Evolutionary conservation across 164 flowering plant genomes (phyloP), one percentile per base, ranked within the genome.

Genomic region (Tinospora cordifolia): DNA sequence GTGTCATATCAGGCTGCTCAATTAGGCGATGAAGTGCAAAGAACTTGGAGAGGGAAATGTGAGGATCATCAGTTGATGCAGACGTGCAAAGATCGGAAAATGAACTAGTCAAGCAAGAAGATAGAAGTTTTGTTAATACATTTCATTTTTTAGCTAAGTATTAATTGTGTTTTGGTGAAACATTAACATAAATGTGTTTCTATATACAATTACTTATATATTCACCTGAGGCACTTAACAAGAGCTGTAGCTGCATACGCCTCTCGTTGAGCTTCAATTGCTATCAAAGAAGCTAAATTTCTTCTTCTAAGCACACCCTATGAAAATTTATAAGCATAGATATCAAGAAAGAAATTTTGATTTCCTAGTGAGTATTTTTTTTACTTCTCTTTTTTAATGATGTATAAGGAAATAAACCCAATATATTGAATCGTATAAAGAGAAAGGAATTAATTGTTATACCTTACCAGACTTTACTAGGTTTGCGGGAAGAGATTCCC

Each of bases 241-340:
- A 94, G 87, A 72, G 76, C 69, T 75, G 91, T 82, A 71, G 97
- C 87, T 34, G 74, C 40, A 4, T 81, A 74, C 75, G 97, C 95
- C 78, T 94, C 98, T 72, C 83, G 85, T 63, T 92, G 92, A 76
- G 99, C 98, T 82, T 89, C 90, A 60, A 82, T 83, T 74, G 89
- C 97, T 49, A 90, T 87, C 75, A 82, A 44, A 76, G 92, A 81
- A 78, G 98, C 97, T 72, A 92, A 70, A 71, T 84, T 79, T 81
- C 85, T 84, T 82, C 91, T 84, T 66, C 84, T 88, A 51, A 89
- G 77, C 76, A 90, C 78, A 70, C 80, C 92, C 98, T 89, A 70
- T 44, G 57, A 78, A 69, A n/a, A n/a, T n/a, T n/a, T n/a, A n/a
- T n/a, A n/a, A n/a, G n/a, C n/a, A n/a, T n/a, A n/a, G n/a, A n/a